Percentiles rank a stretch among this genome's conserved stretches.
Evolutionary conservation across 345 rosid genomes (phyloP).

Genomic region (Gossypium australe): DNA sequence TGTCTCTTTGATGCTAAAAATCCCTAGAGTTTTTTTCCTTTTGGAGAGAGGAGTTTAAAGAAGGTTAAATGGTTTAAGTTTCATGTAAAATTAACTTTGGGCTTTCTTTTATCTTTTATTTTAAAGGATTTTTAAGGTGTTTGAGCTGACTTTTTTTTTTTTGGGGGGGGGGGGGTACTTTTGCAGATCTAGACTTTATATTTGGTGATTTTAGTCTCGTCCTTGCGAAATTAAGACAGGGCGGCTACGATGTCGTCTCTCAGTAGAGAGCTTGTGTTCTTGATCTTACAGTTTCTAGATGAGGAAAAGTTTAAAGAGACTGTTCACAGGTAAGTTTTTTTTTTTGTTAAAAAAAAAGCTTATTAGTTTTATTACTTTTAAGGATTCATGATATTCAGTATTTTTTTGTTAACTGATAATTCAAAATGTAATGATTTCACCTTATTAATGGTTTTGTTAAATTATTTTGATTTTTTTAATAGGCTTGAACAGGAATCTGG

Average conservation of each 20-base stretch:
- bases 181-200: conserved; percentile 58
- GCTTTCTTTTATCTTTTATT: neutral
- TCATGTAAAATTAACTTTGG: conserved; percentile 10
- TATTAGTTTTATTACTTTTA: conserved; percentile 2
- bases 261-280: conserved; percentile 97
- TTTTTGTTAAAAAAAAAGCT: neutral
- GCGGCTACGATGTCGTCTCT: conserved; percentile 79
- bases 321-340: conserved; percentile 70
- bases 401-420: neutral
- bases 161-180: neutral
- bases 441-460: conserved; percentile 18
- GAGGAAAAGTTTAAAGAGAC: conserved; percentile 99
- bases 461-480: conserved; percentile 15
- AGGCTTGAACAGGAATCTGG: conserved; percentile 99
- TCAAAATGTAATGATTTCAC: conserved; percentile 7
- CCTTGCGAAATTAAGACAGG: conserved; percentile 28
- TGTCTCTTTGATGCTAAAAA: conserved; percentile 28
- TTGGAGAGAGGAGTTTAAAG: conserved; percentile 17
- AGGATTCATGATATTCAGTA: neutral
- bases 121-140: neutral
- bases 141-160: conserved; percentile 26
- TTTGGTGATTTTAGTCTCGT: conserved; percentile 23
- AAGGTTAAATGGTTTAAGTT: conserved; percentile 34
- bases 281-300: conserved; percentile 97
- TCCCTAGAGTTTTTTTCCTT: conserved; percentile 19